A percentile compares a stretch with the other conserved stretches of the same genome.
Conservation (phyloP, 2,329 filamentous ascomycete species). For the Phialophora chinensis region DNA sequence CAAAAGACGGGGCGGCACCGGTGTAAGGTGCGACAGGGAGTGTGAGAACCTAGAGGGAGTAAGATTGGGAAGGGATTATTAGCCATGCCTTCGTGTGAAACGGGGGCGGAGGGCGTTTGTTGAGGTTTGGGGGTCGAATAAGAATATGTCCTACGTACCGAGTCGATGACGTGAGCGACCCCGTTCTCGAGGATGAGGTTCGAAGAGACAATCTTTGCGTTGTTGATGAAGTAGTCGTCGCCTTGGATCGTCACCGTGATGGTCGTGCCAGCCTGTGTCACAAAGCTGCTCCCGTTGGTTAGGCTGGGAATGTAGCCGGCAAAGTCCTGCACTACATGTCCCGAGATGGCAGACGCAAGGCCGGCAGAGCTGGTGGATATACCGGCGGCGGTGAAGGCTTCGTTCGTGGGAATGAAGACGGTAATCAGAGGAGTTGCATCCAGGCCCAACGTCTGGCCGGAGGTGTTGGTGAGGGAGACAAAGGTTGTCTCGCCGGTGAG, state of each 20-base stretch:
- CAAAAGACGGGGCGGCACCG: not conserved
- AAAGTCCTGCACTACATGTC: conserved; percentile 12
- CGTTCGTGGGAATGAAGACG: conserved; percentile 16
- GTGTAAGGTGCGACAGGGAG: conserved; percentile 12
- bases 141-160: conserved; percentile 6
- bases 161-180: conserved; percentile 14
- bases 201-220: conserved; percentile 17
- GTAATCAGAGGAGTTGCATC: conserved; percentile 17
- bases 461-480: conserved; percentile 8
- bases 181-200: conserved; percentile 21
- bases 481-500: conserved; percentile 15
- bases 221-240: conserved; percentile 19
- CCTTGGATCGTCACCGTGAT: conserved; percentile 16
- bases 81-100: not conserved
- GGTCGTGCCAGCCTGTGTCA: conserved; percentile 13
- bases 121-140: too few species aligned
- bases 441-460: conserved; percentile 2
- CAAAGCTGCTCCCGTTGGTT: conserved; percentile 4
- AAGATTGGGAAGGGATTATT: not conserved
- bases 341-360: conserved; percentile 5
- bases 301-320: conserved; percentile 12
- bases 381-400: conserved; percentile 10
- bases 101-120: not conserved
- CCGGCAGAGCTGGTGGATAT: conserved; percentile 1
- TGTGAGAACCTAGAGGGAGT: conserved; percentile 4